Percentiles rank a stretch among this genome's conserved stretches.
Conservation (phyloP, 768 basidiomycete genomes). For the Cystoderma amianthinum region DNA sequence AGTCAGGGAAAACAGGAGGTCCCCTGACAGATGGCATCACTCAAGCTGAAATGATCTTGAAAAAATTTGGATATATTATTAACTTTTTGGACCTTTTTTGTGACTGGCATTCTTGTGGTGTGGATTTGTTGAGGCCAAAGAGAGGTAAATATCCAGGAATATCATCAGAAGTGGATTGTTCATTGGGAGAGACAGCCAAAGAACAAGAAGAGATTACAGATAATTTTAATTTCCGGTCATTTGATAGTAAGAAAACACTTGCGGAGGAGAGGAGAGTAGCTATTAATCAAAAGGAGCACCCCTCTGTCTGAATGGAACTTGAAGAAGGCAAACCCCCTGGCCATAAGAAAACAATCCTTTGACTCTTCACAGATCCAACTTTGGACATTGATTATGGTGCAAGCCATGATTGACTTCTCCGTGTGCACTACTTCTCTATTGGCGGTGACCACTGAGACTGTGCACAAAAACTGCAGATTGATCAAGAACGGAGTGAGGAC, state of each 20-base stretch:
- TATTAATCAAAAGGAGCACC: background rate
- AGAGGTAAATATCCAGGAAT: conserved; percentile 20
- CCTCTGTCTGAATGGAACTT: conserved; percentile 7
- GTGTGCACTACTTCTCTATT: conserved; percentile 10
- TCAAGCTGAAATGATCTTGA: conserved; percentile 1
- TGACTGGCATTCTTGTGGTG: conserved; percentile 2
- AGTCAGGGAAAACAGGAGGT: too few species aligned
- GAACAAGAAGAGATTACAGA: background rate
- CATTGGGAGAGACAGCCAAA: conserved; percentile 2
- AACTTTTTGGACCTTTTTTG: conserved; percentile 3
- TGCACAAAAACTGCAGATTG: background rate
- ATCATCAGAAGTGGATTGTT: conserved; percentile 16
- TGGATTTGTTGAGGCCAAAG: conserved; percentile 16
- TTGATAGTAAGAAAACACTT: conserved; percentile 1
- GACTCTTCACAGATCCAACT: conserved; percentile 6
- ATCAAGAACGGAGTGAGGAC: background rate
- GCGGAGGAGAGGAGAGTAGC: background rate
- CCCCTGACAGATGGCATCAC: conserved; percentile 7
- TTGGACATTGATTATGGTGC: conserved; percentile 8
- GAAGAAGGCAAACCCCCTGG: conserved; percentile 1
- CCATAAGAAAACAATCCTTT: conserved; percentile 12
- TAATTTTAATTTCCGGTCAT: conserved; percentile 1
- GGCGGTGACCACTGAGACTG: conserved; percentile 10
- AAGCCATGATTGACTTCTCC: conserved; percentile 14
- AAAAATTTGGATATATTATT: conserved; percentile 1